Evolutionary conservation across 345 rosid species (phyloP), one percentile per base, ranked within the genome.

Genomic region (Brassica juncea): DNA sequence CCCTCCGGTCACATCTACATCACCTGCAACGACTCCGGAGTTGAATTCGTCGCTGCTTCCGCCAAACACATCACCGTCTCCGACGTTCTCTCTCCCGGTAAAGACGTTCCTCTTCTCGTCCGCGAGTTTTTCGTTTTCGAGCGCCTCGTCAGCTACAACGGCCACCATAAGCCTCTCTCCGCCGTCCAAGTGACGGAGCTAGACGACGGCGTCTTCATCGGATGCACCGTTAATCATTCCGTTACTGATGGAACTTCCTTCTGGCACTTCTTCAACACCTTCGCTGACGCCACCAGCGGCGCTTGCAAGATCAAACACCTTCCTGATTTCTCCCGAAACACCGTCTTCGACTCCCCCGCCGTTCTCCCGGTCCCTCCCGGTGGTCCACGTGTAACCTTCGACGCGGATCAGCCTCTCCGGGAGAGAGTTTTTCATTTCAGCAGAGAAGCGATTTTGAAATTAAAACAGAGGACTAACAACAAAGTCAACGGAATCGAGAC

Each of bases 261-360:
- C 54, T 95, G 99, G 99, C 98, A 95, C 78, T 91, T 95, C 78
- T 90, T 95, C 74, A 95, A 95, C 58, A 83, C 98, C 0, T 87
- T 93, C 60, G 99, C 98, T 6, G 96, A 89, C 71, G 72, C 89
- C 44, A 80, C 85, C n/a, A 84, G 83, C 77, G 97, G 97, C 2
- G 84, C 67, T 15, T 76, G 80, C 62, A 87, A 88, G 66, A 89
- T 91, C 42, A 93, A 90, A 14, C 71, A 85, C 44, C 60, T 73
- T 3, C 99, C 97, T 0, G 87, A 89, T 66, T 93, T 95, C 61
- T 63, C 81, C 25, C 88, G 99, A 8, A 65, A 82, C 73, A 89
- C 88, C 12, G 88, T 87, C 59, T 90, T 93, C 61, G 79, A 90
- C 32, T 87, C 98, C 1, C 84, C 87, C 9, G 86, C 86, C 0